Base-by-base conservation (phyloP, 2,329 filamentous ascomycete genomes). In the Penicillium hordei region DNA sequence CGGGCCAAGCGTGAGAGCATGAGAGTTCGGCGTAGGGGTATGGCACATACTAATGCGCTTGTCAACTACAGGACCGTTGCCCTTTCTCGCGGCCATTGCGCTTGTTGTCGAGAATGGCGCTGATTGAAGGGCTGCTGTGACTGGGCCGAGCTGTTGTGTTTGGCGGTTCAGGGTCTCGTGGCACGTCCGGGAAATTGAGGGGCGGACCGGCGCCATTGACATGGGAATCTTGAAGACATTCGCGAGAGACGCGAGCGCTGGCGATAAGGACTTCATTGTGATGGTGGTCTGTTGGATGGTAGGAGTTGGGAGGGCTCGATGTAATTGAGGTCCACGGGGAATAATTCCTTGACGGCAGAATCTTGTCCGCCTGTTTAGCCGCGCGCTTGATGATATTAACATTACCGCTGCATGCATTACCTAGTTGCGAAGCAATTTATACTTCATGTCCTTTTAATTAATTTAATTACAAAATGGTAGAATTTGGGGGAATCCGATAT, bases 11-110 rank as follows among this genome's bases (percentile, higher is more conserved):
- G 36, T 39, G n/a, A 12, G 27, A 29, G 27, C 8, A 9, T 10
- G 21, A 36, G 34, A 52, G 43, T 12, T 29, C 33, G 23, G 48
- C 6, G 27, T 21, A 38, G 23, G 25, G 13, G 0, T 29, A 39
- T 23, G n/a, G 13, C 51, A 74, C 77, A 48, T 72, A 81, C 79
- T 80, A 50, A 81, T 74, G 69, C 78, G 67, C 58, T 70, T 72
- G 59, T 81, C 78, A 17, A 63, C 62, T 17, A 65, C 65, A 0
- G 65, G 61, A 2, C 63, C 68, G 23, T 63, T 62, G 13, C 63
- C 66, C 57, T 77, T 76, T 52, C 77, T 75, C 57, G 77, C 77
- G n/a, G 71, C 68, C 21, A 76, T 63, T 9, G 69, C 60, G 31
- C 71, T 65, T 27, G 75, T 77, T 6, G 75, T 75, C 12, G 77